Base-by-base conservation (phyloP, 441 rosid genomes). In the Syzygium malaccense region DNA sequence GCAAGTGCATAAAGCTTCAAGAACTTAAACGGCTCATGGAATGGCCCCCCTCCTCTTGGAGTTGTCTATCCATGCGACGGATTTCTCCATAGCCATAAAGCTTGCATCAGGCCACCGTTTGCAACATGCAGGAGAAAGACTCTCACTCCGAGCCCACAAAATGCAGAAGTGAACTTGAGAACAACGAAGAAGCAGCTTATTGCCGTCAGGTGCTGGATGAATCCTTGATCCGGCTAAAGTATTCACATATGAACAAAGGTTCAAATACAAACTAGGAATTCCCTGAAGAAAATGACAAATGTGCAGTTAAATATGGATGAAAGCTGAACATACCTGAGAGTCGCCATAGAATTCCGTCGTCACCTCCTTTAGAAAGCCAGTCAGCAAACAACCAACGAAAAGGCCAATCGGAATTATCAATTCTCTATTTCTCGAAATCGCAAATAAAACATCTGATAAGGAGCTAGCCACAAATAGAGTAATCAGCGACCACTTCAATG, bases 71-170 rank as follows among this genome's bases (percentile, higher is more conserved):
- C 89, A 64, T 78, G 88, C 48, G 41, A 45, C 75, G 55, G 85
- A 66, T 79, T 89, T 91, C 89, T 93, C 95, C 94, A 93, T 26
- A 88, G 89, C 95, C 95, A 92, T 78, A 93, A 87, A 85, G 89
- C 90, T 89, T 94, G 95, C 94, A 93, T 89, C 86, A 94, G 60
- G n/a, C 94, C 96, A 32, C 95, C 95, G 89, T 94, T 93, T 28
- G 92, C 93, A 75, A 93, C 92, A 88, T 93, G 93, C 88, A 90
- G 85, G 68, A 93, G 93, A 56, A 94, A 88, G 15, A 91, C 87
- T 30, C 68, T 87, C 6, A 89, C 33, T 55, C 84, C 80, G 37
- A 90, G 12, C 3, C 90, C 86, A 66, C 91, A 93, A 88, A 41
- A 71, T n/a, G 80, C 10, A 45, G 94, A 90, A 20, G 87, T 56